Conservation (phyloP, 1,284 basidiomycete genomes). For the Retiboletus flavoniger region DNA sequence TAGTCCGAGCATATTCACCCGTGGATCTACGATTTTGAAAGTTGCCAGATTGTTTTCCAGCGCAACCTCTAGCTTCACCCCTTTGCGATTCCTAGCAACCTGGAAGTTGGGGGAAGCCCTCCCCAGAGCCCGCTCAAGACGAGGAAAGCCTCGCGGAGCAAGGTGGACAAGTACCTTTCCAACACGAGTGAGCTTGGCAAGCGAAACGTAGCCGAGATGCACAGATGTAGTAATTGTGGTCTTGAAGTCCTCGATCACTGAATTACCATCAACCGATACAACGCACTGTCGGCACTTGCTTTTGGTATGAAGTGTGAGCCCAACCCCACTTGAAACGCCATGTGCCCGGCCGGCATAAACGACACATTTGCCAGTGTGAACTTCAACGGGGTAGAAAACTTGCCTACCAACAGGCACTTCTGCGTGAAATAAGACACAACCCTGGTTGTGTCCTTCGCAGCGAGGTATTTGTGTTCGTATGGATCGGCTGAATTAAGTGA, state of each 20-base stretch:
- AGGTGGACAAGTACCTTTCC: constrained; percentile 10
- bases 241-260: constrained; percentile 15
- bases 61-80: constrained; percentile 8
- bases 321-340: constrained; percentile 9
- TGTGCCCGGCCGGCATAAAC: constrained; percentile 16
- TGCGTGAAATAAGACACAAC: constrained; percentile 17
- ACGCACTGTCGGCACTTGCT: too few species aligned
- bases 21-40: constrained; percentile 13
- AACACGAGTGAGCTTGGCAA: constrained; percentile 10
- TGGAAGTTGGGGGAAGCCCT: not conserved
- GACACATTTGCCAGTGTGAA: too few species aligned
- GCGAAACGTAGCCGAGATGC: not conserved
- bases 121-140: not conserved
- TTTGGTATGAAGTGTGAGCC: constrained; percentile 14
- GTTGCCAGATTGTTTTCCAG: not conserved
- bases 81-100: not conserved
- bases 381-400: not conserved
- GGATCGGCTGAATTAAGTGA: not conserved
- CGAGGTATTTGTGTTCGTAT: constrained; percentile 5
- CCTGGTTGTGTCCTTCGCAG: constrained; percentile 15
- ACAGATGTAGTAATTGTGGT: constrained; percentile 2
- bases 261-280: not conserved
- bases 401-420: not conserved
- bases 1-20: constrained; percentile 9
- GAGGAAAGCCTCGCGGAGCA: not conserved